A percentile compares a stretch with the other conserved stretches of the same genome.
Evolutionary conservation across 1,284 basidiomycete species (phyloP).

Genomic region (Irpex lacteus): DNA sequence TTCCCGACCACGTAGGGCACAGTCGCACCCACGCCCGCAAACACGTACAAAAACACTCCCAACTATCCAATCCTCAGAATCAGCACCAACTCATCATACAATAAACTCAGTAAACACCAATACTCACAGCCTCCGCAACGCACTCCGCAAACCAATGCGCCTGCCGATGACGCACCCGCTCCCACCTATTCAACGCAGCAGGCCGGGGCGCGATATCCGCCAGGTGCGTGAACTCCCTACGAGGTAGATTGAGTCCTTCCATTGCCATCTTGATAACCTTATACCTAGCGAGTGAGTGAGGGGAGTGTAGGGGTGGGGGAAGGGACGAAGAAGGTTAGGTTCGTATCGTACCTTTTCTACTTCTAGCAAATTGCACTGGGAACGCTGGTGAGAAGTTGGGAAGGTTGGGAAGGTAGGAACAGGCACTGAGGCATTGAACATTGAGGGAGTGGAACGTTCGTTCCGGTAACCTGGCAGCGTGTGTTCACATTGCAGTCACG

Average conservation of each 20-base stretch:
- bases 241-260: conserved; percentile 12
- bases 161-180: conserved; percentile 45
- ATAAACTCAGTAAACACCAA: too few species aligned
- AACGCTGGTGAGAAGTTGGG: neutral
- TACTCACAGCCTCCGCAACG: conserved; percentile 54
- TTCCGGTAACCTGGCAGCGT: too few species aligned
- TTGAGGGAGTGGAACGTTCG: too few species aligned
- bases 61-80: conserved; percentile 14
- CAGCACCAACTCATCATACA: too few species aligned
- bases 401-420: neutral
- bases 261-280: neutral
- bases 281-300: too few species aligned
- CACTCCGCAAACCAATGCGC: conserved; percentile 54
- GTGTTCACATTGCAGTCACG: too few species aligned
- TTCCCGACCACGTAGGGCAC: conserved; percentile 50
- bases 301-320: too few species aligned
- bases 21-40: conserved; percentile 57
- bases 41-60: conserved; percentile 48
- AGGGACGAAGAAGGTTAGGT: neutral
- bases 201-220: conserved; percentile 29
- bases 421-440: too few species aligned
- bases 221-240: conserved; percentile 19
- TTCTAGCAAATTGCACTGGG: neutral
- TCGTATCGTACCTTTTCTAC: too few species aligned
- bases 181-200: conserved; percentile 45